phyloP scores from a whole-genome alignment of 257 asterid genomes.

The Lantana camara region DNA sequence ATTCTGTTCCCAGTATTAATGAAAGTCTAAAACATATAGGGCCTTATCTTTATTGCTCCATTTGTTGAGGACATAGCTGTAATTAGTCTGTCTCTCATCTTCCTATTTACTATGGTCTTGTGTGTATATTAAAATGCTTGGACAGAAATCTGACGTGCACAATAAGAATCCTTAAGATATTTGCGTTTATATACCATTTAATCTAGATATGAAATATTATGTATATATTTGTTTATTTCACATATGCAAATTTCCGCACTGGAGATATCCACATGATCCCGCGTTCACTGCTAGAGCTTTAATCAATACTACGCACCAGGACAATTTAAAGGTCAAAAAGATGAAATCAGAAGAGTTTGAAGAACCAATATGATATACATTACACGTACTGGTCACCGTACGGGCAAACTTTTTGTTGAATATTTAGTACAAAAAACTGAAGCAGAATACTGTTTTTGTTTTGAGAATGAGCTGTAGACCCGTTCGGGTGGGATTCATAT shows the following conservation, averaged over 20 bases:
- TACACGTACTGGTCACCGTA: background rate
- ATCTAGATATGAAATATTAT: background rate
- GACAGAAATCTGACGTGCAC: background rate
- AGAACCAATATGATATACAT: slow-evolving; percentile 12
- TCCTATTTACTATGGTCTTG: no score
- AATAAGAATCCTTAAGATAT: background rate
- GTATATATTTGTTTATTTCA: slow-evolving; percentile 1
- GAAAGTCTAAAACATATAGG: slow-evolving; percentile 10
- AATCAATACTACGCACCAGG: background rate
- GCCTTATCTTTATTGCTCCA: slow-evolving; percentile 1
- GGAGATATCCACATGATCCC: slow-evolving; percentile 14
- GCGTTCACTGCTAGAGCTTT: slow-evolving; percentile 14
- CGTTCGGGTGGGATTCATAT: background rate
- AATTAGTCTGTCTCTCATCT: background rate
- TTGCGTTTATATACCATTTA: slow-evolving; percentile 9
- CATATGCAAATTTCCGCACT: background rate
- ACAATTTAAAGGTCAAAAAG: background rate
- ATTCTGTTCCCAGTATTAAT: background rate
- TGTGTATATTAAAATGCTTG: slow-evolving; percentile 7
- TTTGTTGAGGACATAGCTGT: background rate
- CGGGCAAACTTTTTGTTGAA: background rate
- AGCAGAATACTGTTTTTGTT: background rate
- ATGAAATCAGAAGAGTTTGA: slow-evolving; percentile 13
- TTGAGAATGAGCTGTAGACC: slow-evolving; percentile 2
- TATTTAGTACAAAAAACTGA: background rate